These are phyloP conservation scores for Tetrapisispora pingtungensis DNA, from an alignment of 805 yeast genomes.

Conservation along the genomic window DNA sequence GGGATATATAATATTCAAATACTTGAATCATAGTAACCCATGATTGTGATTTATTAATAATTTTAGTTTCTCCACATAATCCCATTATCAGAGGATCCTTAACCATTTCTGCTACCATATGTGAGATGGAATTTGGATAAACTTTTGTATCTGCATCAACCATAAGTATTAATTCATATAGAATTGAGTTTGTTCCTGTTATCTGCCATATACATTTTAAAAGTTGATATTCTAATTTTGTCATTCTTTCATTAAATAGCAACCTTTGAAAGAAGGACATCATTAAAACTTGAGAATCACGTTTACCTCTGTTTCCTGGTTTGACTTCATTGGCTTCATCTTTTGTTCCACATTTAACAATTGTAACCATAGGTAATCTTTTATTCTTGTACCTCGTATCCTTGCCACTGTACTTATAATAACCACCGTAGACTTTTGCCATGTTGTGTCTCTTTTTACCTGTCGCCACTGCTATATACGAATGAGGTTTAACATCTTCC, in stretches of 20 bases:
- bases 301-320: slow-evolving; percentile 93
- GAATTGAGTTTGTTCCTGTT: slow-evolving; percentile 75
- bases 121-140: slow-evolving; percentile 77
- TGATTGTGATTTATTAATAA: slow-evolving; percentile 66
- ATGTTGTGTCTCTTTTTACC: slow-evolving; percentile 92
- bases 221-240: slow-evolving; percentile 74
- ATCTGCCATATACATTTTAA: slow-evolving; percentile 66
- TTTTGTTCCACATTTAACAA: slow-evolving; percentile 85
- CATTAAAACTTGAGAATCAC: slow-evolving; percentile 84
- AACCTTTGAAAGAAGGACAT: slow-evolving; percentile 85
- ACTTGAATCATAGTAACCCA: slow-evolving; percentile 95
- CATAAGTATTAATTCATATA: slow-evolving; percentile 76
- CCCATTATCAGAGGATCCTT: slow-evolving; percentile 85
- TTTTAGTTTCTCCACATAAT: slow-evolving; percentile 88
- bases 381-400: slow-evolving; percentile 75
- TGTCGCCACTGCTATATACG: slow-evolving; percentile 91
- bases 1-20: slow-evolving; percentile 86
- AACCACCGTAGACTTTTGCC: slow-evolving; percentile 95
- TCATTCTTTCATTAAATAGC: slow-evolving; percentile 89
- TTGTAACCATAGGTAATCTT: slow-evolving; percentile 64
- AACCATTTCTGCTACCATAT: slow-evolving; percentile 84
- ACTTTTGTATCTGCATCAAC: slow-evolving; percentile 92
- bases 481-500: slow-evolving; percentile 66
- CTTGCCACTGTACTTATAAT: slow-evolving; percentile 77
- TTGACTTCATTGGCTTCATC: slow-evolving; percentile 56